Conservation (phyloP, 2,329 filamentous ascomycete species). For the Hymenoscyphus occultus region DNA sequence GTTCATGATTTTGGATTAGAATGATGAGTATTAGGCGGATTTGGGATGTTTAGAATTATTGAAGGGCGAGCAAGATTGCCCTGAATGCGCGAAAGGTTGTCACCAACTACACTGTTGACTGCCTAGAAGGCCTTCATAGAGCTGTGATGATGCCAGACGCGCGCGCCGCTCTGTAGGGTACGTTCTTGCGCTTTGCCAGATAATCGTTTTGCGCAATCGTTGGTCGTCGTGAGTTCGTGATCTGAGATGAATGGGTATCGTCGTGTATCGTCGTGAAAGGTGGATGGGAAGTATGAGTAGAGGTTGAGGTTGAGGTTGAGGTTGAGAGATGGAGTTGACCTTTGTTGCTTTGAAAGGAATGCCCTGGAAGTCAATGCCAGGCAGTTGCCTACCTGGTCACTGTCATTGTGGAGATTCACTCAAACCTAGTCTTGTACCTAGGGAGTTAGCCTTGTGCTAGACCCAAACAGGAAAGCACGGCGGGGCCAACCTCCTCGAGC, state of each 20-base stretch:
- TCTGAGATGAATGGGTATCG: neutral
- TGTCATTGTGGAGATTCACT: neutral
- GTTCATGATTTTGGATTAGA: slow-evolving; percentile 33
- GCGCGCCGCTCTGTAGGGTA: neutral
- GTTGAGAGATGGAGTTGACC: neutral
- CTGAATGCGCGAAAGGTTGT: neutral
- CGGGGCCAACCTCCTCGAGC: no score
- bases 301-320: no score
- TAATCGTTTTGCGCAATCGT: neutral
- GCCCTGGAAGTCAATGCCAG: neutral
- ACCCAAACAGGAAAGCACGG: no score
- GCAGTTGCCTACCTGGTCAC: neutral
- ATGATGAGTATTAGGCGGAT: no score
- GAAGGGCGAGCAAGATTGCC: neutral
- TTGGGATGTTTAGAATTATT: neutral
- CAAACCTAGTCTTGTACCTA: no score
- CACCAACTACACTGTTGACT: slow-evolving; percentile 19
- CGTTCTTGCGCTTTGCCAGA: neutral
- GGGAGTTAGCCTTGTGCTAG: no score
- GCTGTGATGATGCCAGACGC: neutral
- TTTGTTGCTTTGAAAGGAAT: neutral
- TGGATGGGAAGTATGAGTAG: no score
- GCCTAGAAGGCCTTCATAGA: slow-evolving; percentile 22
- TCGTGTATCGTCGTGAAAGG: no score
- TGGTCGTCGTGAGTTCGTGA: neutral